phyloP scores from a whole-genome alignment of 2,329 filamentous ascomycete genomes.

The Sphaceloma murrayae region DNA sequence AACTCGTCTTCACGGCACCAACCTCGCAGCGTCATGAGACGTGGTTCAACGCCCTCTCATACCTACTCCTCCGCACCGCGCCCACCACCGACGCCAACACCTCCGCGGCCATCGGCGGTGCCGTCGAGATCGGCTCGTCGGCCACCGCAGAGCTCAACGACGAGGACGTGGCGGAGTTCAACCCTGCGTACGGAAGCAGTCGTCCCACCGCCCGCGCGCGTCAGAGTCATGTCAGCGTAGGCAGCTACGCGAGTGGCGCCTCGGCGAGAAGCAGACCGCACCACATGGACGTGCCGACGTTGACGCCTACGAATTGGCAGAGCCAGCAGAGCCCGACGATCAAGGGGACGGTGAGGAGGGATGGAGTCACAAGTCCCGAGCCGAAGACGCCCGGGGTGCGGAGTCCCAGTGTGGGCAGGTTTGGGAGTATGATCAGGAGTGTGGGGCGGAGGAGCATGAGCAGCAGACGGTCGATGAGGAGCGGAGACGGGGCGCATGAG shows the following conservation, averaged over 20 bases:
- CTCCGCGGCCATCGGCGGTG: slow-evolving; percentile 26
- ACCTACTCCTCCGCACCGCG: slow-evolving; percentile 68
- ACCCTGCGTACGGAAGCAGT: slow-evolving; percentile 47
- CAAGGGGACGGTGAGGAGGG: slow-evolving; percentile 1
- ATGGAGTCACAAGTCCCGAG: slow-evolving; percentile 5
- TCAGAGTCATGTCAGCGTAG: slow-evolving; percentile 30
- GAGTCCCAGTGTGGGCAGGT: slow-evolving; percentile 31
- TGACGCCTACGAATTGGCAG: slow-evolving; percentile 17
- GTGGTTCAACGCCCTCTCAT: slow-evolving; percentile 95
- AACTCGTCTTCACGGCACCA: slow-evolving; percentile 86
- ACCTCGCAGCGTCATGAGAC: slow-evolving; percentile 94
- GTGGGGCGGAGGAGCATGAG: slow-evolving; percentile 27
- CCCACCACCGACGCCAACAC: slow-evolving; percentile 37
- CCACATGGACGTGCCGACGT: slow-evolving; percentile 19
- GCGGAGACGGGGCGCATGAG: slow-evolving; percentile 33
- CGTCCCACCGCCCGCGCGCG: slow-evolving; percentile 38
- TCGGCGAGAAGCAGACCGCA: slow-evolving; percentile 43
- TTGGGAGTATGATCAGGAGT: slow-evolving; percentile 39
- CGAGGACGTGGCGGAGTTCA: slow-evolving; percentile 66
- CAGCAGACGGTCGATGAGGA: slow-evolving; percentile 19
- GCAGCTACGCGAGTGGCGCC: slow-evolving; percentile 41
- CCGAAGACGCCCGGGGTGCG: neutral
- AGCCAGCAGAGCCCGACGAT: slow-evolving; percentile 6
- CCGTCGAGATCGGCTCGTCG: slow-evolving; percentile 38
- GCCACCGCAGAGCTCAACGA: slow-evolving; percentile 44